A percentile compares a stretch with the other conserved stretches of the same genome.
Evolutionary conservation across 768 basidiomycete genomes (phyloP).

Genomic region (Lactarius tabidus): DNA sequence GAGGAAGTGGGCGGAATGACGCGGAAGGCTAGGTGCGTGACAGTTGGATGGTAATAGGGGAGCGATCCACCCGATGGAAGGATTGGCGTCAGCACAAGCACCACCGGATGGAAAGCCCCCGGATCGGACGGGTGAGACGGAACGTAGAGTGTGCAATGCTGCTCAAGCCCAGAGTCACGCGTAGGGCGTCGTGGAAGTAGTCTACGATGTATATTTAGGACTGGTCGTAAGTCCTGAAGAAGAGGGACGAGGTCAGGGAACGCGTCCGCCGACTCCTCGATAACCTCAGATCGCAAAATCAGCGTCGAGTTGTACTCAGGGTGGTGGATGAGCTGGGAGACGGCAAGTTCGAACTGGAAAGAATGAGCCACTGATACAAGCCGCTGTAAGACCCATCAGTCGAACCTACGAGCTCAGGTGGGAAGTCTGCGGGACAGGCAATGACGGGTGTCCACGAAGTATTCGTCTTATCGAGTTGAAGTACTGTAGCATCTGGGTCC

Average conservation of each 20-base stretch:
- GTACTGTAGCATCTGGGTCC: not conserved
- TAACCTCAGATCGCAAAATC: conserved; percentile 77
- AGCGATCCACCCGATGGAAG: conserved; percentile 42
- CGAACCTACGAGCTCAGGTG: conserved; percentile 31
- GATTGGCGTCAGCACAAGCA: conserved; percentile 60
- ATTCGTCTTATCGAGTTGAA: not conserved
- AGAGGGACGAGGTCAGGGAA: conserved; percentile 34
- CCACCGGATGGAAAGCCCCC: conserved; percentile 26
- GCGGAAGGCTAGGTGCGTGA: conserved; percentile 77
- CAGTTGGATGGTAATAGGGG: conserved; percentile 90
- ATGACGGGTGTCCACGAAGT: conserved; percentile 31
- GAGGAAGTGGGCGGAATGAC: conserved; percentile 42
- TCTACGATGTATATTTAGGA: conserved; percentile 58
- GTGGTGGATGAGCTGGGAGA: conserved; percentile 73
- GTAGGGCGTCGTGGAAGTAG: conserved; percentile 77
- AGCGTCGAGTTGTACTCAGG: conserved; percentile 93
- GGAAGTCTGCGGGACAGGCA: conserved; percentile 33
- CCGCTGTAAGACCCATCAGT: not conserved
- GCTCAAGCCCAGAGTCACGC: conserved; percentile 69
- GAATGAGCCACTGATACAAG: not conserved
- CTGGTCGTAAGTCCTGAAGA: conserved; percentile 38
- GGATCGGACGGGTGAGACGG: conserved; percentile 21
- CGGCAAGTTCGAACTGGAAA: conserved; percentile 66
- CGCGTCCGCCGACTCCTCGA: conserved; percentile 38
- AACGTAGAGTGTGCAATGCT: conserved; percentile 71